Evolutionary conservation across 148 eudicot genomes (phyloP), one percentile per base, ranked within the genome.

Genomic region (Fagopyrum tataricum): DNA sequence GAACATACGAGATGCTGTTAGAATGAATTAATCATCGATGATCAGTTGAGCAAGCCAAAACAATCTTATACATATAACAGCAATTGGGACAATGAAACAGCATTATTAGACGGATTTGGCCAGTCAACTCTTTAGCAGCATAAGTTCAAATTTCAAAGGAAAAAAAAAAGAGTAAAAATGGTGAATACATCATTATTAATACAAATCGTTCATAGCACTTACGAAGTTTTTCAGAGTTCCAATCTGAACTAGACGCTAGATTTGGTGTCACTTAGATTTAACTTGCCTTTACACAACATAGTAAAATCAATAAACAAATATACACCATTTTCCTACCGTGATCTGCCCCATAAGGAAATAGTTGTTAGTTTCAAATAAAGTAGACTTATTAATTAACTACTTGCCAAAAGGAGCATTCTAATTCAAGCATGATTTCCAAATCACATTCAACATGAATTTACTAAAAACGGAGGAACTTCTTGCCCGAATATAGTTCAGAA

Each of bases 1-100:
- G 61, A 67, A 11, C 10, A 56, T n/a, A 40, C 13, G 64, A 75
- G 72, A 75, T 37, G 49, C 41, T 31, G 77, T 64, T 44, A 75
- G 15, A 59, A n/a, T 3, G 40, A 41, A n/a, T 20, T 41, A 56
- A 21, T 59, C 11, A 20, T 18, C 21, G 44, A 64, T 64, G 15
- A 64, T 39, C 43, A 64, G 26, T 17, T 26, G 67, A 61, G 9
- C 4, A 56, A 9, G 37, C 64, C 64, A 56, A 56, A 56, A 20
- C 21, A 2, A 56, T 26, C 14, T 4, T 26, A 23, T 24, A 61
- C 24, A 39, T 3, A 37, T 17, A 64, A 14, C 18, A 31, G 6
- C 20, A 64, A 39, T 64, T 64, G 42, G 42, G 69, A 23, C 39
- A 23, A 59, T 11, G 15, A 64, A 39, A 64, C 69, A 64, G 18